A percentile compares a stretch with the other conserved stretches of the same genome.
Conservation (phyloP, 2,329 filamentous ascomycete genomes). For the Aspergillus persii region DNA sequence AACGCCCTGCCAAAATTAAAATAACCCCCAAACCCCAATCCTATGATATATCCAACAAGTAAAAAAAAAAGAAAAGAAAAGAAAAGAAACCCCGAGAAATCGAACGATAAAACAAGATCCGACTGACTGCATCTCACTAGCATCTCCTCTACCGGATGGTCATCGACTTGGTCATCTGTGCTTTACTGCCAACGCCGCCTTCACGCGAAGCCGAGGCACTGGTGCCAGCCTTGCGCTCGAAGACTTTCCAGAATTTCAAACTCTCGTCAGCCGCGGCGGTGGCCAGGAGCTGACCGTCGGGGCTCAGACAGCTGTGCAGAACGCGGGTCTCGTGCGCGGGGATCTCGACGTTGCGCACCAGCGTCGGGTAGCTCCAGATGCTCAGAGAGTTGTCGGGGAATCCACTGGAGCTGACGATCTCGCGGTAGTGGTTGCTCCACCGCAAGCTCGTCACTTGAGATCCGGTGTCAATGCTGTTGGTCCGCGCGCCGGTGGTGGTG, state of each 20-base stretch:
- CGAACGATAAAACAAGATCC: not conserved
- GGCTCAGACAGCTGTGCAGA: constrained; percentile 93
- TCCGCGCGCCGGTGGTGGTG: constrained; percentile 91
- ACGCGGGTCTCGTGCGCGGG: constrained; percentile 96
- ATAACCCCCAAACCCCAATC: not conserved
- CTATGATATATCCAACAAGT: not conserved
- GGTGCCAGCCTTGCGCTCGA: constrained; percentile 91
- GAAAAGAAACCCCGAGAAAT: constrained; percentile 1
- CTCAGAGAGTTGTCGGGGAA: constrained; percentile 99
- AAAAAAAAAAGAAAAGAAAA: constrained; percentile 5
- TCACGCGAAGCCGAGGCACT: constrained; percentile 61
- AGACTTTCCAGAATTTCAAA: constrained; percentile 99
- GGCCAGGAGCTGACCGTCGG: constrained; percentile 95
- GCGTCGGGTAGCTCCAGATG: constrained; percentile 97
- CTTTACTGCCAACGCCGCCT: constrained; percentile 71
- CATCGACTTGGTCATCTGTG: constrained; percentile 90
- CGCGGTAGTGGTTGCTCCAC: constrained; percentile 96
- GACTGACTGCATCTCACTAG: not conserved
- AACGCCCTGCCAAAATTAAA: not conserved
- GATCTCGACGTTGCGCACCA: constrained; percentile 97
- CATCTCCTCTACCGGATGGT: constrained; percentile 68
- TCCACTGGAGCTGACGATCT: constrained; percentile 95
- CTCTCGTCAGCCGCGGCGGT: constrained; percentile 95
- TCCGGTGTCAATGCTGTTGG: constrained; percentile 98
- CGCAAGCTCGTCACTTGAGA: constrained; percentile 94